Evolutionary conservation across 1,284 basidiomycete genomes (phyloP).

Genomic region (Mycena sp.): DNA sequence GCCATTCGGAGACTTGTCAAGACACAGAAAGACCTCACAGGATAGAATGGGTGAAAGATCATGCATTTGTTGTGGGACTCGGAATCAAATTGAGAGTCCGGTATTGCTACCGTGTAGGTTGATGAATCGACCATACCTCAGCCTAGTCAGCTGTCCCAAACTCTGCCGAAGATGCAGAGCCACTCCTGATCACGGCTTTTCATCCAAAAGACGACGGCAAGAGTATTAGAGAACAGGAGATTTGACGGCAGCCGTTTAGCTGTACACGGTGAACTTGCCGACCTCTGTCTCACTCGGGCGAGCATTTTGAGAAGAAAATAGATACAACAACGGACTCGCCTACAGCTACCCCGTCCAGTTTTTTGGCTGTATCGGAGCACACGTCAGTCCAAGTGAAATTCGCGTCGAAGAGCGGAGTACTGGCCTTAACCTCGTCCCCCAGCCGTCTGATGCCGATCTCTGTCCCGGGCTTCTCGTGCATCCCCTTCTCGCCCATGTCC

Average conservation of each 20-base stretch:
- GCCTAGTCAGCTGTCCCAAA: background rate
- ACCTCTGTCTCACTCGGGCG: background rate
- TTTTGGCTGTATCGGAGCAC: constrained; percentile 15
- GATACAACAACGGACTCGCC: constrained; percentile 28
- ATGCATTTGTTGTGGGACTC: background rate
- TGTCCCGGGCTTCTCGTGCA: constrained; percentile 58
- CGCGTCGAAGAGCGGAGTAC: constrained; percentile 3
- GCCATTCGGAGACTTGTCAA: constrained; percentile 3
- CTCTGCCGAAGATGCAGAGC: no score
- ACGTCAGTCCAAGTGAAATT: background rate
- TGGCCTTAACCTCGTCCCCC: constrained; percentile 70
- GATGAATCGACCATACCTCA: background rate
- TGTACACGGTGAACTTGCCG: no score
- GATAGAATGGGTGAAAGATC: no score
- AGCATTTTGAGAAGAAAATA: constrained; percentile 13
- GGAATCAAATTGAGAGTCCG: background rate
- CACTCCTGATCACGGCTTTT: no score
- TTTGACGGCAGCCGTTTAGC: no score
- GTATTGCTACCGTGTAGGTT: background rate
- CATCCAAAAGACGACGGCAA: no score
- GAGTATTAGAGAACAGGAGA: no score
- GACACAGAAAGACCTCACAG: no score
- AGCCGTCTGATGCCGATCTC: constrained; percentile 57
- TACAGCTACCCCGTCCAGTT: constrained; percentile 30
- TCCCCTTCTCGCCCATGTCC: constrained; percentile 84